phyloP scores from a whole-genome alignment of 257 asterid species.

The Fraxinus excelsior region DNA sequence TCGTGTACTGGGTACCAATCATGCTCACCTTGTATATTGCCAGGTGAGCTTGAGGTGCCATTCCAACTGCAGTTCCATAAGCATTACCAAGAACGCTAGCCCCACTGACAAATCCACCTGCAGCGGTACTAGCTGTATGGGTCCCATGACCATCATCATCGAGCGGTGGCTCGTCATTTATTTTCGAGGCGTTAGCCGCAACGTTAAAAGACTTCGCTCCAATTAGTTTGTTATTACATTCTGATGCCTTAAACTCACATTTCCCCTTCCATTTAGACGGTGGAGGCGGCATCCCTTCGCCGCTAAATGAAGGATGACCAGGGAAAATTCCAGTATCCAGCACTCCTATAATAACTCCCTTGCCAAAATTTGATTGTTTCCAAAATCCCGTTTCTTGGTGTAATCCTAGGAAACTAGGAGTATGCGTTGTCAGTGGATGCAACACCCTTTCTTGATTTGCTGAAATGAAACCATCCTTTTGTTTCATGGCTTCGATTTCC shows the following conservation, averaged over 20 bases:
- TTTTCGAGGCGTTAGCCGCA: constrained; percentile 16
- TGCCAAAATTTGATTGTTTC: constrained; percentile 30
- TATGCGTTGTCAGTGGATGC: constrained; percentile 34
- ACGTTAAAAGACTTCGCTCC: constrained; percentile 26
- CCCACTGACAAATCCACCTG: constrained; percentile 17
- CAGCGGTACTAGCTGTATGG: constrained; percentile 30
- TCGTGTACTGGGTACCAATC: neutral
- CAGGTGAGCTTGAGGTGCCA: constrained; percentile 34
- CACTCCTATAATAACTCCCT: constrained; percentile 34
- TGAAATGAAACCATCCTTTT: constrained; percentile 24
- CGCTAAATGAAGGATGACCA: constrained; percentile 40
- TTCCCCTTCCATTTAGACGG: constrained; percentile 45
- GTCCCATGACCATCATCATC: constrained; percentile 34
- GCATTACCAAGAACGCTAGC: constrained; percentile 26
- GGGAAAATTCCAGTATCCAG: constrained; percentile 36
- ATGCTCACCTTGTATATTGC: constrained; percentile 32
- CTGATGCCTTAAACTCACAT: constrained; percentile 19
- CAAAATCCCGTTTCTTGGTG: constrained; percentile 32
- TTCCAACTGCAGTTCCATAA: constrained; percentile 31
- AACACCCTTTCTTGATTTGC: constrained; percentile 29
- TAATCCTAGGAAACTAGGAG: constrained; percentile 41
- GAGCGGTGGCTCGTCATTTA: constrained; percentile 8
- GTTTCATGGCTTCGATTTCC: constrained; percentile 26
- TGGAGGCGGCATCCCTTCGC: constrained; percentile 36
- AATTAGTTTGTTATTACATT: constrained; percentile 32